phyloP scores from a whole-genome alignment of 495 filamentous ascomycete species.

The Astrothelium macrocarpum region DNA sequence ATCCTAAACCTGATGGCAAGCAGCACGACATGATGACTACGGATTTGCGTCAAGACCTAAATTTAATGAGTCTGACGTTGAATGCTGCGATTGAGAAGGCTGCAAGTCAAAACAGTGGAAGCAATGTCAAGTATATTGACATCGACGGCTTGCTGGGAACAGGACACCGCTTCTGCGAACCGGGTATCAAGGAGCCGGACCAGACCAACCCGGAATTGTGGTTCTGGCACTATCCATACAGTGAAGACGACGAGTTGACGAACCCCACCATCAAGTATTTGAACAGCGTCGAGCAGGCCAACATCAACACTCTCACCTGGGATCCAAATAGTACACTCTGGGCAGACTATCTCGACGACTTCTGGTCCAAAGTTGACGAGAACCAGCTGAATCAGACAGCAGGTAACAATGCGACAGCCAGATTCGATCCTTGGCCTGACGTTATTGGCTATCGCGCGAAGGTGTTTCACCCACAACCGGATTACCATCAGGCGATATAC shows the following conservation, averaged over 20 bases:
- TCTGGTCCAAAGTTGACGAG: background rate
- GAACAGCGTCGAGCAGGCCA: slow-evolving; percentile 2
- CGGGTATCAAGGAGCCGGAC: background rate
- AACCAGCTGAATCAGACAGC: background rate
- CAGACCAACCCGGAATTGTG: background rate
- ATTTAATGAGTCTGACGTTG: slow-evolving; percentile 1
- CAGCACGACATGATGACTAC: background rate
- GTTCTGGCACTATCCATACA: slow-evolving; percentile 2
- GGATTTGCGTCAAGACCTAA: slow-evolving; percentile 1
- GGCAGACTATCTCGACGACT: background rate
- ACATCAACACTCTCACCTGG: slow-evolving; percentile 2
- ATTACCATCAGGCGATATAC: background rate
- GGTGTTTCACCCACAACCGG: background rate
- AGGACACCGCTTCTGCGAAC: slow-evolving; percentile 41
- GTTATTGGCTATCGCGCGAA: slow-evolving; percentile 4
- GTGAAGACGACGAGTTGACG: background rate
- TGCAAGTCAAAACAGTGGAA: background rate
- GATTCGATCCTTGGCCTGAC: background rate
- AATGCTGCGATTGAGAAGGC: slow-evolving; percentile 1
- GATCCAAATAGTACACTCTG: background rate
- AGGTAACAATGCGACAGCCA: background rate
- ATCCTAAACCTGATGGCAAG: background rate
- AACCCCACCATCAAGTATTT: slow-evolving; percentile 1
- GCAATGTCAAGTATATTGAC: slow-evolving; percentile 9
- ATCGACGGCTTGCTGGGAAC: slow-evolving; percentile 37